These are phyloP conservation scores for Selaginella moellendorffii DNA, from an alignment of 75 land plant genomes.

Conservation along the genomic window DNA sequence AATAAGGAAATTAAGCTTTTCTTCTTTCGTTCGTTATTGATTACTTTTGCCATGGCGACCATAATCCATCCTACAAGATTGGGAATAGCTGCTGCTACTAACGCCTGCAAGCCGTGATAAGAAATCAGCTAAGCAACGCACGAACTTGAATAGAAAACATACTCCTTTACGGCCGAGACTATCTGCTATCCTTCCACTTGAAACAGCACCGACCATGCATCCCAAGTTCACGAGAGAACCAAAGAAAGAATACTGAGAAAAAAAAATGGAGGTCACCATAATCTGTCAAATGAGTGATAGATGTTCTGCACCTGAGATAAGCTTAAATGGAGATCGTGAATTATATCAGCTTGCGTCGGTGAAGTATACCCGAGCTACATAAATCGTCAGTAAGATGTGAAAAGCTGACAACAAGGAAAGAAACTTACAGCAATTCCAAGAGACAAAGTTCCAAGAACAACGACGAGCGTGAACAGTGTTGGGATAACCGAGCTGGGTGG, in stretches of 20 bases:
- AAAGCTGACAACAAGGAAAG: too few species aligned
- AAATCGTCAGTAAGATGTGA: not conserved
- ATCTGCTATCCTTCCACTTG: conserved; percentile 75
- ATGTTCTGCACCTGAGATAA: too few species aligned
- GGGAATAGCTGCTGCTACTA: not conserved
- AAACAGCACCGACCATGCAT: conserved; percentile 80
- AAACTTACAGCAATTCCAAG: not conserved
- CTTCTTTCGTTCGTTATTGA: not conserved
- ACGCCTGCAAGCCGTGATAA: not conserved
- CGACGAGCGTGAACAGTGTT: not conserved
- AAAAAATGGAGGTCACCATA: too few species aligned
- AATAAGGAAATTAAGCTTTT: too few species aligned
- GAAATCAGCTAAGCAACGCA: too few species aligned
- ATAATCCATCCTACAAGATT: not conserved
- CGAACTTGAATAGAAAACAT: not conserved
- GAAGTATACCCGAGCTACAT: conserved; percentile 52
- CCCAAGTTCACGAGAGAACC: conserved; percentile 78
- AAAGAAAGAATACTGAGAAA: conserved; percentile 61
- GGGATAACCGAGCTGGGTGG: not conserved
- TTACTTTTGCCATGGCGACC: not conserved
- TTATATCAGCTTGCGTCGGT: conserved; percentile 57
- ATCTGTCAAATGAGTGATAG: too few species aligned
- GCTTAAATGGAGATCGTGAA: conserved; percentile 40
- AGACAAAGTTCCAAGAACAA: not conserved
- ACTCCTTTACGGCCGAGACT: conserved; percentile 80